These are phyloP conservation scores for Alternaria rosae DNA, from an alignment of 2,329 filamentous ascomycete species.

Conservation along the genomic window DNA sequence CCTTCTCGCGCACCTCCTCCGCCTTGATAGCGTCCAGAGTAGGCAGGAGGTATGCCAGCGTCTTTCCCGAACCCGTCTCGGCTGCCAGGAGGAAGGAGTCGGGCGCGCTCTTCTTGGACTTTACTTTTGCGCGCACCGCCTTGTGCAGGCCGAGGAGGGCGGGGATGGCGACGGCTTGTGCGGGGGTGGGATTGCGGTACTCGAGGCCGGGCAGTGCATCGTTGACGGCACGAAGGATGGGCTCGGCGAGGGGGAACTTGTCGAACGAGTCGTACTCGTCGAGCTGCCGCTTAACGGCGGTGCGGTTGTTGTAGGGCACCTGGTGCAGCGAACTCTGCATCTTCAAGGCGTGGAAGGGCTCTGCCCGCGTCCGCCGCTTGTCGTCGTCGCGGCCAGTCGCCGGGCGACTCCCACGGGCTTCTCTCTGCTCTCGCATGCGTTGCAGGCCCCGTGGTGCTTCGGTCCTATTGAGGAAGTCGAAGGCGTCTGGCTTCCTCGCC, in stretches of 20 bases:
- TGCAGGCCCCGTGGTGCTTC: slow-evolving; percentile 36
- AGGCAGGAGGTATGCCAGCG: slow-evolving; percentile 88
- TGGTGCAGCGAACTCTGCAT: slow-evolving; percentile 85
- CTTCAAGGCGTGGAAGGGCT: slow-evolving; percentile 81
- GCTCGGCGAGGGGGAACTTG: slow-evolving; percentile 77
- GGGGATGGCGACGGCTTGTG: slow-evolving; percentile 89
- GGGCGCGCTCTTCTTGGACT: slow-evolving; percentile 51
- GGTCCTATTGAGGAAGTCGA: slow-evolving; percentile 45
- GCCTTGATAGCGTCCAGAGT: slow-evolving; percentile 84
- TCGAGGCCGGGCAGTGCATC: slow-evolving; percentile 79
- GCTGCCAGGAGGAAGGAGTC: slow-evolving; percentile 84
- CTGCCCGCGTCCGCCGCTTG: slow-evolving; percentile 48
- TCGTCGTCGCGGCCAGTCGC: slow-evolving; percentile 27
- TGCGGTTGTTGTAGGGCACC: slow-evolving; percentile 75
- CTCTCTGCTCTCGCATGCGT: slow-evolving; percentile 20
- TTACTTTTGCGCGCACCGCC: slow-evolving; percentile 39
- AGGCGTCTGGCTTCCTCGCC: slow-evolving; percentile 40
- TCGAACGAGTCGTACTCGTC: slow-evolving; percentile 78
- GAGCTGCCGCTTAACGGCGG: slow-evolving; percentile 67
- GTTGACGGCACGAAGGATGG: slow-evolving; percentile 74
- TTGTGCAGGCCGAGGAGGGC: slow-evolving; percentile 70
- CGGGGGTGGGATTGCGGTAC: slow-evolving; percentile 82
- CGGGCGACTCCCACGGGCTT: slow-evolving; percentile 12
- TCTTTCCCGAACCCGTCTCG: slow-evolving; percentile 97
- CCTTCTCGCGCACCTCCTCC: slow-evolving; percentile 64